These are phyloP conservation scores for Glomus cerebriforme DNA, from an alignment of 192 early-diverging fungal species.

Conservation along the genomic window DNA sequence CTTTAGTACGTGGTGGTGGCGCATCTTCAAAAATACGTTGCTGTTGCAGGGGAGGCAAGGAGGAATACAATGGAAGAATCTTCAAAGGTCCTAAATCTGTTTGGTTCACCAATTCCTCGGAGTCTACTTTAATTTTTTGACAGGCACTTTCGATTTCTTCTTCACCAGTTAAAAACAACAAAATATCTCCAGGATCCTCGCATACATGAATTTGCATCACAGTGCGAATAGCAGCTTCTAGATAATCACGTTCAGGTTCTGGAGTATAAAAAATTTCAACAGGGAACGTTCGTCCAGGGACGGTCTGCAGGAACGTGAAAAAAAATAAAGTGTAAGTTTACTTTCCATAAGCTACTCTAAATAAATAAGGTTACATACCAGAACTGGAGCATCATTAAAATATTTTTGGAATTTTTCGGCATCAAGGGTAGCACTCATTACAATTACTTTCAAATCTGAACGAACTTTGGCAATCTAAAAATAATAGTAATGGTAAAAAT, in stretches of 20 bases:
- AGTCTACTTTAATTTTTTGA: constrained; percentile 74
- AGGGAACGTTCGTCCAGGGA: constrained; percentile 98
- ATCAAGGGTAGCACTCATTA: constrained; percentile 98
- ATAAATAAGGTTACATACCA: constrained; percentile 52
- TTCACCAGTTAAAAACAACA: constrained; percentile 97
- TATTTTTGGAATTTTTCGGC: constrained; percentile 99
- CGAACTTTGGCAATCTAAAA: constrained; percentile 68
- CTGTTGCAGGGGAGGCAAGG: constrained; percentile 87
- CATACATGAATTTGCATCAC: constrained; percentile 92
- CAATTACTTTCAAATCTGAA: constrained; percentile 85
- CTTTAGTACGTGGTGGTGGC: constrained; percentile 73
- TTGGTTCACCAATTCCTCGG: constrained; percentile 67
- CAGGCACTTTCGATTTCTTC: constrained; percentile 99
- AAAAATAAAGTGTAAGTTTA: neutral
- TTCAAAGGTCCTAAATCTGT: constrained; percentile 77
- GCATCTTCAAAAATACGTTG: constrained; percentile 92
- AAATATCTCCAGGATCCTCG: constrained; percentile 94
- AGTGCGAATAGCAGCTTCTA: constrained; percentile 95
- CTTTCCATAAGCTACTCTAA: constrained; percentile 15
- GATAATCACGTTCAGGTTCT: constrained; percentile 95
- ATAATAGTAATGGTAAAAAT: constrained; percentile 12
- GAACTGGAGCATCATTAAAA: constrained; percentile 92
- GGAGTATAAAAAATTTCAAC: constrained; percentile 98
- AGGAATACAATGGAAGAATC: constrained; percentile 88
- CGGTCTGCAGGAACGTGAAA: constrained; percentile 40